A percentile compares a stretch with the other conserved stretches of the same genome.
These are phyloP conservation scores for Podospora appendiculata DNA, from an alignment of 495 filamentous ascomycete species.

Conservation along the genomic window DNA sequence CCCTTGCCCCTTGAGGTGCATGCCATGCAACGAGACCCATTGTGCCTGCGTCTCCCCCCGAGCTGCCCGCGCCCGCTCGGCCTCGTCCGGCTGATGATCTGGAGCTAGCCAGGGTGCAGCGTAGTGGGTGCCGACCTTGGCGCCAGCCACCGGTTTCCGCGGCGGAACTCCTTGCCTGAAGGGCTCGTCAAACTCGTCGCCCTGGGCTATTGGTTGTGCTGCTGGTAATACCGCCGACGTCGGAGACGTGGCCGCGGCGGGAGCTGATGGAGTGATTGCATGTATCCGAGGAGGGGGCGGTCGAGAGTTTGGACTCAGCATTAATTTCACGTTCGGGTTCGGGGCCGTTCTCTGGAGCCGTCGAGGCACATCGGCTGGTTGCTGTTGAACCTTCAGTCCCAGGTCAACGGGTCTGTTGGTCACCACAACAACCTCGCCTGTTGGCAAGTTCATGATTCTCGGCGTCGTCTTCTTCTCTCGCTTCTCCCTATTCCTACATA, in stretches of 20 bases:
- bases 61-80: neutral
- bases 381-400: neutral
- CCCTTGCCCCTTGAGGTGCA: neutral
- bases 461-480: neutral
- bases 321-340: neutral
- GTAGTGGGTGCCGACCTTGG: constrained; percentile 5
- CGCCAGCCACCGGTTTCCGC: constrained; percentile 1
- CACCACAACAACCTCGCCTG: constrained; percentile 1
- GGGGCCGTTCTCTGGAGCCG: neutral
- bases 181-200: neutral
- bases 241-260: no score
- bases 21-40: constrained; percentile 2
- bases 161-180: neutral
- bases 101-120: neutral
- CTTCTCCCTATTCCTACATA: constrained; percentile 2
- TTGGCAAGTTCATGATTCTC: constrained; percentile 1
- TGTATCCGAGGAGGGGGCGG: no score
- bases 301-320: no score
- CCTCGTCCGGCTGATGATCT: constrained; percentile 1
- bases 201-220: neutral
- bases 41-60: constrained; percentile 3
- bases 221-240: no score
- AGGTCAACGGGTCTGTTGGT: neutral
- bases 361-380: neutral
- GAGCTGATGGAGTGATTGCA: no score